phyloP scores from a whole-genome alignment of 306 rosid genomes.

The Parietaria judaica region DNA sequence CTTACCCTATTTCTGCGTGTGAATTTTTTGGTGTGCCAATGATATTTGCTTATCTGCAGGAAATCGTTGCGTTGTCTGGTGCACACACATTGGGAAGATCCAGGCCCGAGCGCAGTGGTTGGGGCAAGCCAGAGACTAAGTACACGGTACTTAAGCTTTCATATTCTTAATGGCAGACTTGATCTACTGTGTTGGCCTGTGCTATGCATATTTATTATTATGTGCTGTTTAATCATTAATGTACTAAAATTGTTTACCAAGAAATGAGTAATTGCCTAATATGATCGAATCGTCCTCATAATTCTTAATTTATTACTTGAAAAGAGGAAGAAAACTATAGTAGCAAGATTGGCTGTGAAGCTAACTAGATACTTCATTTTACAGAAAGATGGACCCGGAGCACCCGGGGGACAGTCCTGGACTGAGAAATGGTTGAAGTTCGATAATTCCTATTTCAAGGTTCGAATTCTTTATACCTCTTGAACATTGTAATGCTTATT shows the following conservation, averaged over 20 bases:
- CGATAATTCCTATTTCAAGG: conserved; percentile 95
- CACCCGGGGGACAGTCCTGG: conserved; percentile 99
- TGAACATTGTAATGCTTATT: neutral
- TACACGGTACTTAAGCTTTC: conserved; percentile 55
- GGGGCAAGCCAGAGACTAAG: conserved; percentile 98
- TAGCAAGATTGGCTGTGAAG: conserved; percentile 2
- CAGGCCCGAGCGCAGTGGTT: conserved; percentile 96
- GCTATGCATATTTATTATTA: conserved; percentile 3
- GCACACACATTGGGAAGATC: conserved; percentile 93
- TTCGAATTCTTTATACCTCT: conserved; percentile 11
- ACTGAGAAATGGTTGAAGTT: conserved; percentile 91
- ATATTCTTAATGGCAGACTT: neutral
- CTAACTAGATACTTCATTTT: conserved; percentile 21
- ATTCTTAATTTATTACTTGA: no score
- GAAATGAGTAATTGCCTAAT: no score
- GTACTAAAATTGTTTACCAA: neutral
- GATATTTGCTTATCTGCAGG: conserved; percentile 43
- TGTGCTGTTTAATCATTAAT: neutral
- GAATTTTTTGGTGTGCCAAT: conserved; percentile 2
- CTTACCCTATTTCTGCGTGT: conserved; percentile 3
- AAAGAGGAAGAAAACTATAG: neutral
- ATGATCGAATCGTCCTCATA: no score
- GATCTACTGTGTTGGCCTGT: neutral
- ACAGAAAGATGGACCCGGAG: conserved; percentile 98
- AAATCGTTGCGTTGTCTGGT: conserved; percentile 95